Base-by-base conservation (phyloP, 345 rosid species). In the Camelina laxa region DNA sequence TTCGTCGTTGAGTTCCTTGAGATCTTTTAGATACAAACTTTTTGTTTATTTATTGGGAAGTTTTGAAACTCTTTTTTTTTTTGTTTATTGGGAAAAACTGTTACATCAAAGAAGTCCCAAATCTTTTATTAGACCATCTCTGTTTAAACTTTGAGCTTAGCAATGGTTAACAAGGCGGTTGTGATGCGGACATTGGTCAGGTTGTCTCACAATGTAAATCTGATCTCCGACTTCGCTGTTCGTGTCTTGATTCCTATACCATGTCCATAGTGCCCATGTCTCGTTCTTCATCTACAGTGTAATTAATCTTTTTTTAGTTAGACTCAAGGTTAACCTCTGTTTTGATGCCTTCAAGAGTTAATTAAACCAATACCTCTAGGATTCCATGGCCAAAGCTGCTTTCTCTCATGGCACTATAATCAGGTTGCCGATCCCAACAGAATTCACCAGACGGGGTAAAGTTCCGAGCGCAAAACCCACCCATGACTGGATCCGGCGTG, bases 341-440 rank as follows among this genome's bases (percentile, higher is more conserved):
- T 80, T 65, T 16, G n/a, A 44, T 21, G 65, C 3, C 16, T 31
- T 66, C 53, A 50, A 1, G 51, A 31, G 16, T 9, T 30, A 33
- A 9, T 2, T 9, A 33, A 35, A 41, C 16, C 9, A 11, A 5
- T 73, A 95, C 99, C 99, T 95, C 97, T 42, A 92, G 74, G 65
- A 89, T 88, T 58, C 97, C 99, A 75, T 90, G 96, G 67, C 99
- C 99, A 27, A 92, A 92, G 82, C 99, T 95, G 76, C 91, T 87
- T 68, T 95, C 97, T 80, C 99, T 84, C 62, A 86, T 83, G 60
- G 97, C 99, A 64, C 96, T 92, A 73, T 85, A 95, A 21, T 95
- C 97, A 2, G 97, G 99, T 67, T 95, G 99, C 69, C 65, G 72
- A 51, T 92, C 89, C 99, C 99, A 90, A 70, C 99, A 95, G 77